Evolutionary conservation across 305 asterid genomes (phyloP).

Genomic region (Salvia sclarea): DNA sequence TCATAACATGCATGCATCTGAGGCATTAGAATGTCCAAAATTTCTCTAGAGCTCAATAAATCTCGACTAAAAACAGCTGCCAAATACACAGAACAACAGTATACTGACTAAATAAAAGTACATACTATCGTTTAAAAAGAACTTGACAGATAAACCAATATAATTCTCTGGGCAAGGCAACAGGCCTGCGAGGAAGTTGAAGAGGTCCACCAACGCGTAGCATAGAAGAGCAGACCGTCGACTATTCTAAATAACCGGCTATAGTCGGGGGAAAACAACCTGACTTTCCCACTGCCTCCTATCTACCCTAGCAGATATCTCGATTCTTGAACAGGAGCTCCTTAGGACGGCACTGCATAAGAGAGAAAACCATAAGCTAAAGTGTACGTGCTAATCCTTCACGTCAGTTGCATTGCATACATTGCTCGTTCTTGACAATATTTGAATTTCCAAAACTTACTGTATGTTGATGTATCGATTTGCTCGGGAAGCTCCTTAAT

Average conservation of each 20-base stretch:
- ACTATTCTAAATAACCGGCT: constrained; percentile 23
- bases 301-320: background rate
- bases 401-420: background rate
- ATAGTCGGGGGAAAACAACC: background rate
- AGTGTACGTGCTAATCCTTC: background rate
- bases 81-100: background rate
- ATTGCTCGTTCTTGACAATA: background rate
- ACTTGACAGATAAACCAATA: background rate
- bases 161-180: constrained; percentile 18
- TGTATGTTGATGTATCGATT: constrained; percentile 89
- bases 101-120: background rate
- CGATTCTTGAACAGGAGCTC: constrained; percentile 21
- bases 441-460: constrained; percentile 42
- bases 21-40: background rate
- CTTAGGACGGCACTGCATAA: constrained; percentile 49
- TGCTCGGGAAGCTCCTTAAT: constrained; percentile 95
- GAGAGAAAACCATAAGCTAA: constrained; percentile 7
- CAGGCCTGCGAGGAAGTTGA: background rate
- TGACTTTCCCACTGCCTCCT: background rate
- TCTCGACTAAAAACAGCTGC: background rate
- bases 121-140: background rate
- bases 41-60: background rate
- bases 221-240: constrained; percentile 13
- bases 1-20: background rate
- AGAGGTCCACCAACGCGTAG: constrained; percentile 9